Evolutionary conservation across 2,329 filamentous ascomycete species (phyloP).

Genomic region (Drechslera avenae): DNA sequence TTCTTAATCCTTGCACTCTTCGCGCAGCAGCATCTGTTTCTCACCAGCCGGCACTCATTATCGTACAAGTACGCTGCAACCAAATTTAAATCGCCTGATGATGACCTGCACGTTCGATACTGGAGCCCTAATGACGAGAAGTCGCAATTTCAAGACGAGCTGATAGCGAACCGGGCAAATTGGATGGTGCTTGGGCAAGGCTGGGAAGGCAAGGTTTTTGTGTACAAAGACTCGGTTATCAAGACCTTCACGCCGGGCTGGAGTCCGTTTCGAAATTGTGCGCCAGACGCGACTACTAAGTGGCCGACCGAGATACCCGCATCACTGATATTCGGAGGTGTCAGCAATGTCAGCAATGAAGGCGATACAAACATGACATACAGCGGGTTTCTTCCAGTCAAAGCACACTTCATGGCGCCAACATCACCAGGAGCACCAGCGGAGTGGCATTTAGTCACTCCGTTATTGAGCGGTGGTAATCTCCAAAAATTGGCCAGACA

Average conservation of each 20-base stretch:
- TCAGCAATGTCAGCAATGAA: not conserved
- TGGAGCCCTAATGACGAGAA: slow-evolving; percentile 14
- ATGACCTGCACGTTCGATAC: not conserved
- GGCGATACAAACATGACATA: not conserved
- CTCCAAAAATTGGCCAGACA: slow-evolving; percentile 17
- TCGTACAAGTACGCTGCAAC: slow-evolving; percentile 30
- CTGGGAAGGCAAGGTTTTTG: slow-evolving; percentile 33
- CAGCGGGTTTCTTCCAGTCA: slow-evolving; percentile 25
- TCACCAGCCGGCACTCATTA: slow-evolving; percentile 24
- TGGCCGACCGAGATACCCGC: slow-evolving; percentile 40
- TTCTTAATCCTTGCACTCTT: slow-evolving; percentile 21
- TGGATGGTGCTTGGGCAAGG: slow-evolving; percentile 32
- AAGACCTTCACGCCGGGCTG: slow-evolving; percentile 32
- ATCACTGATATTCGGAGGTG: slow-evolving; percentile 27
- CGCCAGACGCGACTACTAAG: slow-evolving; percentile 7
- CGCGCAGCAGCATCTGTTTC: slow-evolving; percentile 27
- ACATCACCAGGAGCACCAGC: slow-evolving; percentile 8
- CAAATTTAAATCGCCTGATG: slow-evolving; percentile 6
- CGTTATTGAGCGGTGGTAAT: slow-evolving; percentile 22
- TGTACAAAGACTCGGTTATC: slow-evolving; percentile 29
- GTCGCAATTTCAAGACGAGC: slow-evolving; percentile 17
- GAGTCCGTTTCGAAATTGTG: slow-evolving; percentile 37
- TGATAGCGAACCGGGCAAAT: slow-evolving; percentile 24
- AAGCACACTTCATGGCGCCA: slow-evolving; percentile 22
- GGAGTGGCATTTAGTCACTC: slow-evolving; percentile 31